phyloP scores from a whole-genome alignment of 176 grass and related monocot species.

The Alloteropsis semialata region DNA sequence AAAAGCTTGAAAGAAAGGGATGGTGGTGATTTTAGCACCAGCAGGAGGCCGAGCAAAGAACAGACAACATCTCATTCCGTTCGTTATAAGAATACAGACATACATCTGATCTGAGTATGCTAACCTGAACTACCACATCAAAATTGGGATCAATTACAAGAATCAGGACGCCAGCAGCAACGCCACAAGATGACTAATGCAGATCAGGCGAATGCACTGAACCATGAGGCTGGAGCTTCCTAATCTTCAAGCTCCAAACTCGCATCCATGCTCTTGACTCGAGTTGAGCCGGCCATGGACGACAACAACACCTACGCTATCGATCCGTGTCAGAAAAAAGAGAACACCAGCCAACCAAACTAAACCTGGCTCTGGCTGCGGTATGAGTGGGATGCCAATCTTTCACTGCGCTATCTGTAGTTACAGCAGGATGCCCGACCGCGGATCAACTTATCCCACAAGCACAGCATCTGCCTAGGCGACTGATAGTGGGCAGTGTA shows the following conservation, averaged over 20 bases:
- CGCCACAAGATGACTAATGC: not conserved
- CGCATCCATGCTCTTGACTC: conserved; percentile 20
- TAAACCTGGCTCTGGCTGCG: conserved; percentile 3
- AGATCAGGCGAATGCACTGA: conserved; percentile 26
- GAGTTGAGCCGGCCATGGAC: not conserved
- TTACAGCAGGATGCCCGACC: conserved; percentile 80
- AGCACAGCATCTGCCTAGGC: conserved; percentile 80
- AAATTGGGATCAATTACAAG: conserved; percentile 55
- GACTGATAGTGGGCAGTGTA: conserved; percentile 97
- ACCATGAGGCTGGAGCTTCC: conserved; percentile 32
- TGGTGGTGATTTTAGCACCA: not conserved
- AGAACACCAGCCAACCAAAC: conserved; percentile 33
- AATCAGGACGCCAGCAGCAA: not conserved
- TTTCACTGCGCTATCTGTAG: conserved; percentile 57
- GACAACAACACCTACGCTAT: conserved; percentile 37
- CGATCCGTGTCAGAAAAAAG: conserved; percentile 31
- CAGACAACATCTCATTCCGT: conserved; percentile 9
- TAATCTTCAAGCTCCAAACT: conserved; percentile 44
- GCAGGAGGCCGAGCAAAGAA: not conserved
- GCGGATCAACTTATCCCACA: conserved; percentile 76
- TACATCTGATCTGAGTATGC: conserved; percentile 34
- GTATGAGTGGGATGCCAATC: not conserved
- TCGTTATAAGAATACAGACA: conserved; percentile 6
- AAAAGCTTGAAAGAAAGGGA: not conserved
- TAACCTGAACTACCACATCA: conserved; percentile 40